Percentiles rank a stretch among this genome's conserved stretches.
phyloP scores from a whole-genome alignment of 192 early-diverging fungal species.

The Rhizophagus sp. region DNA sequence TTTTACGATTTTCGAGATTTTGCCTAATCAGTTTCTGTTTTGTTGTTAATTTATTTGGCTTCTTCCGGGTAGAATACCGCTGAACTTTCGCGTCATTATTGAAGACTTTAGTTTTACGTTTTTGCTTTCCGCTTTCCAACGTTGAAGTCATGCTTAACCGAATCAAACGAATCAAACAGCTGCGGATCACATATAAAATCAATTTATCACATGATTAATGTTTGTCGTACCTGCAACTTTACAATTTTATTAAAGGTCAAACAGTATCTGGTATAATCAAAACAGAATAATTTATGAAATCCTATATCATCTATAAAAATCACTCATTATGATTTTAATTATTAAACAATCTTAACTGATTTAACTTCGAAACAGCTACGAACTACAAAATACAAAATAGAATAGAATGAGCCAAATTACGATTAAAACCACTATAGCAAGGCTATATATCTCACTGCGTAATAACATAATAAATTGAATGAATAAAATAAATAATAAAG shows the following conservation, averaged over 20 bases:
- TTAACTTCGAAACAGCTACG: neutral
- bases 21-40: slow-evolving; percentile 29
- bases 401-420: neutral
- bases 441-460: neutral
- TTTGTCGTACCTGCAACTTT: neutral
- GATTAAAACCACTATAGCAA: neutral
- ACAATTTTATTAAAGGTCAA: too few relatives aligned
- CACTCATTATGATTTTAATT: too few relatives aligned
- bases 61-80: neutral
- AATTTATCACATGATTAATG: too few relatives aligned
- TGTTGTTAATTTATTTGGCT: neutral
- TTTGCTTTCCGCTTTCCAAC: neutral
- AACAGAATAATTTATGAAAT: too few relatives aligned
- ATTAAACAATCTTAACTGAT: too few relatives aligned
- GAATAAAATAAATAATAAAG: neutral
- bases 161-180: too few relatives aligned
- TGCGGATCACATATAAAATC: too few relatives aligned
- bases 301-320: too few relatives aligned
- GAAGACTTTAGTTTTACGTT: neutral
- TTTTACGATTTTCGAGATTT: slow-evolving; percentile 35
- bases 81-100: neutral
- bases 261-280: too few relatives aligned
- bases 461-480: neutral
- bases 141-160: neutral
- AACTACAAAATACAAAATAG: neutral